These are phyloP conservation scores for Phytophthora colocasiae DNA, from an alignment of 352 stramenopile genomes.

Conservation along the genomic window DNA sequence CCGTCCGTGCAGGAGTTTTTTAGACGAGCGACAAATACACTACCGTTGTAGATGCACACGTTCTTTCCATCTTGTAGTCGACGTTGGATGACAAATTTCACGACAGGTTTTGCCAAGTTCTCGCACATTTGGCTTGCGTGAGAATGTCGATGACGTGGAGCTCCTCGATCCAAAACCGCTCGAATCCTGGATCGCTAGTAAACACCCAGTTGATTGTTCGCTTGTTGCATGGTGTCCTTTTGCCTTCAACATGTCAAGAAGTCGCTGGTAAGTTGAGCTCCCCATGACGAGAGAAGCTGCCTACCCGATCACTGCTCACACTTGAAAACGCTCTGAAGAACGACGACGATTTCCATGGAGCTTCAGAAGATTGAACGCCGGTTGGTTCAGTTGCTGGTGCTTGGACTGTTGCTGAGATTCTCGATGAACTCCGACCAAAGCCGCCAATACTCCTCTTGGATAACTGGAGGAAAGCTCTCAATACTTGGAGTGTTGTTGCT, in stretches of 20 bases:
- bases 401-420: neutral
- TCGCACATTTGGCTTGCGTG: neutral
- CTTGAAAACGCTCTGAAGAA: slow-evolving; percentile 5
- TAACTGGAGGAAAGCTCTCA: neutral
- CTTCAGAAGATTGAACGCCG: slow-evolving; percentile 10
- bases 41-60: neutral
- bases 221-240: neutral
- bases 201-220: slow-evolving; percentile 13
- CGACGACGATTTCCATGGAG: neutral
- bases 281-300: neutral
- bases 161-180: neutral
- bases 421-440: neutral
- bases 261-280: neutral
- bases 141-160: neutral
- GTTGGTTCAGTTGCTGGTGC: slow-evolving; percentile 1
- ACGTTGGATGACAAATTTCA: neutral
- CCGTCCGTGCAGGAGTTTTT: neutral
- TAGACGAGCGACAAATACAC: neutral
- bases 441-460: neutral
- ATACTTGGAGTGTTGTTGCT: slow-evolving; percentile 6
- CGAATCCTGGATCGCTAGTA: neutral
- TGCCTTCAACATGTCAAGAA: neutral
- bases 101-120: neutral
- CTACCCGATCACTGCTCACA: neutral
- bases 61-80: neutral